phyloP scores from a whole-genome alignment of 192 early-diverging fungal genomes.

The Backusella mclennaniae region DNA sequence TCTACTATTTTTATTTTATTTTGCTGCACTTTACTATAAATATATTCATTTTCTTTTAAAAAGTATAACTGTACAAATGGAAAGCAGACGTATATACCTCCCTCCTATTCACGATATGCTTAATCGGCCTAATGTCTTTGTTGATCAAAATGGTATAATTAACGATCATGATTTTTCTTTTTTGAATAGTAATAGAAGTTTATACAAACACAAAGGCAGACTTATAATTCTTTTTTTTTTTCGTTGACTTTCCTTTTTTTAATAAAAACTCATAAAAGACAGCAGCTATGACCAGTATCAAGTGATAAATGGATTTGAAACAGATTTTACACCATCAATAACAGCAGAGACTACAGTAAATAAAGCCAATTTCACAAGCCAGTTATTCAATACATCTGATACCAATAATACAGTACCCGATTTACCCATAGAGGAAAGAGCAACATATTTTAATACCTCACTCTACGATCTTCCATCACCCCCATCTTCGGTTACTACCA shows the following conservation, averaged over 20 bases:
- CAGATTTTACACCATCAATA: not conserved
- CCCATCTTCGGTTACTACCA: not conserved
- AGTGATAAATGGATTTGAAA: slow-evolving; percentile 1
- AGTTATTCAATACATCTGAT: not conserved
- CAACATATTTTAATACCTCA: not conserved
- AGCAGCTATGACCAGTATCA: not conserved
- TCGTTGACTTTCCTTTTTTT: not conserved
- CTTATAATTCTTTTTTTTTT: not conserved
- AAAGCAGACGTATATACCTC: slow-evolving; percentile 1
- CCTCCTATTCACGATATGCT: slow-evolving; percentile 17
- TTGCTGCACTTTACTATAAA: not conserved
- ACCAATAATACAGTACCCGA: not conserved
- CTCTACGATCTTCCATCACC: not conserved
- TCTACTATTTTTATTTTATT: not conserved
- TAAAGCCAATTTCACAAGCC: not conserved
- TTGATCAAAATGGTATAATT: not conserved
- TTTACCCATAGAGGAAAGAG: not conserved
- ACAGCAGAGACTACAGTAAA: not conserved
- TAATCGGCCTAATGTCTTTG: not conserved
- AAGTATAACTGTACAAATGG: not conserved
- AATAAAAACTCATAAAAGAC: not conserved
- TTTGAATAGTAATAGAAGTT: not conserved
- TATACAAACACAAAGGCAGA: not conserved
- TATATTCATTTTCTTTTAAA: slow-evolving; percentile 9
- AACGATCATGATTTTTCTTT: not conserved